A percentile compares a stretch with the other conserved stretches of the same genome.
Conservation (phyloP, 306 rosid species). For the Nissolia schottii region DNA sequence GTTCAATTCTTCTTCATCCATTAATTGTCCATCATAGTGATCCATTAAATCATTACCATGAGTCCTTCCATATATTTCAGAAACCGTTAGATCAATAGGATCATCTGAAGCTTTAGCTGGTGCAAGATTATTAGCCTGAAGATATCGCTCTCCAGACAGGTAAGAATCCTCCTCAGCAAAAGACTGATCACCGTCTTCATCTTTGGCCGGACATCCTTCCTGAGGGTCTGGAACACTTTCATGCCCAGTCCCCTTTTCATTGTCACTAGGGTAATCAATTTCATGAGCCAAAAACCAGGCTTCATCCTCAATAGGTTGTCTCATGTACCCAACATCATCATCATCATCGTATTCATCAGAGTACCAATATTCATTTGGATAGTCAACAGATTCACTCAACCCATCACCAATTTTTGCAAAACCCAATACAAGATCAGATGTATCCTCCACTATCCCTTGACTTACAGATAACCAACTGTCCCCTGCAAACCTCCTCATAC, state of each 20-base stretch:
- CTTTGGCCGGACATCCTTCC: conserved; percentile 71
- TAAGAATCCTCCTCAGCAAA: conserved; percentile 96
- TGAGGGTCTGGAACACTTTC: conserved; percentile 82
- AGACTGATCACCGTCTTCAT: conserved; percentile 94
- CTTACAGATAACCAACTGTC: conserved; percentile 93
- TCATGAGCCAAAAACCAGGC: conserved; percentile 98
- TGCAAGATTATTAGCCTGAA: conserved; percentile 65
- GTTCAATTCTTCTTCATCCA: conserved; percentile 83
- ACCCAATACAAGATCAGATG: conserved; percentile 96
- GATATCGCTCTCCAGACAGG: conserved; percentile 85
- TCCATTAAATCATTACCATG: conserved; percentile 65
- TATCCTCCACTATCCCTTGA: conserved; percentile 94
- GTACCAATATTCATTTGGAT: conserved; percentile 95
- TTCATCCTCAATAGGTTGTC: conserved; percentile 99
- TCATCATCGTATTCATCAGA: conserved; percentile 98
- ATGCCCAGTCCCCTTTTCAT: conserved; percentile 87
- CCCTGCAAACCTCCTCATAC: conserved; percentile 74
- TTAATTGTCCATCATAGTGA: conserved; percentile 86
- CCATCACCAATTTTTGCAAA: conserved; percentile 97
- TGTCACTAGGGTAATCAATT: conserved; percentile 97
- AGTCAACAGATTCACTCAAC: conserved; percentile 83
- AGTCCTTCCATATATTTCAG: conserved; percentile 66
- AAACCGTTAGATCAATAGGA: conserved; percentile 61
- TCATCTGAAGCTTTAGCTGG: conserved; percentile 61
- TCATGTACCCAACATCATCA: conserved; percentile 90